Base-by-base conservation (phyloP, 2,329 filamentous ascomycete genomes). In the Mycocentrospora acerina region DNA sequence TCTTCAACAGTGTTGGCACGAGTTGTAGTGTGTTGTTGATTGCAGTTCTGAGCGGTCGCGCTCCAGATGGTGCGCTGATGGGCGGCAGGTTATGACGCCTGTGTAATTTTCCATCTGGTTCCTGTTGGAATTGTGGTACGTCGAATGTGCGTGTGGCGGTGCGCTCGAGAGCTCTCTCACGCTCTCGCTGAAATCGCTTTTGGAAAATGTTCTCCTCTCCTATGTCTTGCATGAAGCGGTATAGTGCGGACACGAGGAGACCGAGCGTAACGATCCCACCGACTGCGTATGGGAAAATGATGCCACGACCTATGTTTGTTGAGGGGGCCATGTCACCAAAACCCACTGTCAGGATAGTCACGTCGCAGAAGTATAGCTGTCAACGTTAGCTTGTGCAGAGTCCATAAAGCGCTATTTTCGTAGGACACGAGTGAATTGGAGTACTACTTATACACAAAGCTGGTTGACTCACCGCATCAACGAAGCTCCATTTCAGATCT, bases 261-360 rank as follows among this genome's bases (percentile, higher is more conserved):
- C 87, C 89, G 1, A 95, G 76, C 52, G 86, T 90, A 44, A 94
- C 86, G 40, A 93, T 85, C 3, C 90, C 90, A 6, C 90, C 75
- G 1, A 95, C 80, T 0, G 90, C 84, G 53, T 87, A 96, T 0
- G 90, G 90, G 35, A 95, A 84, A 19, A 95, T 72, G 2, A 96
- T 73, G 1, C 82, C 85, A 27, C 85, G 77, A 1, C 81, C 82
- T 0, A 86, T 67, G 12, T 77, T 57, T 6, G 73, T 79, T 0
- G 66, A 67, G 0, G 80, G 69, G n/a, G 73, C 71, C n/a, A 83
- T 70, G 53, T 86, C 82, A 15, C 68, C 64, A 29, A 69, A 70
- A 0, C 67, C 67, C 8, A 70, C 66, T 2, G 67, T 70, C 5
- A 70, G 53, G 29, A 70, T 68, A 2, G 67, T 70, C 1, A 69